Conservation (phyloP, 2,329 filamentous ascomycete species). For the Pseudomassariella vexata region DNA sequence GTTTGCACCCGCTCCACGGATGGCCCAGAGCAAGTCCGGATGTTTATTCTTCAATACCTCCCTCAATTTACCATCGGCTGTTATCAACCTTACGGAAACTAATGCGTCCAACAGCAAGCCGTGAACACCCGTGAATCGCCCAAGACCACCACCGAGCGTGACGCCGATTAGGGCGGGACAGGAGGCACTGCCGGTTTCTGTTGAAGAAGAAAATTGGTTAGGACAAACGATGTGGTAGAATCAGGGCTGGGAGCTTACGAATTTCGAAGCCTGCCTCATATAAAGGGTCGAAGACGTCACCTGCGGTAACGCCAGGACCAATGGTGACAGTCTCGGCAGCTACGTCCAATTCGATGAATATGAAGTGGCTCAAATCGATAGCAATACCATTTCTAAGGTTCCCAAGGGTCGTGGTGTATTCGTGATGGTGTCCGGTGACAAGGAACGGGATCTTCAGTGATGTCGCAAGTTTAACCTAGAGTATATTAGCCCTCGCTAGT, state of each 20-base stretch:
- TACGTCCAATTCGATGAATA: slow-evolving; percentile 15
- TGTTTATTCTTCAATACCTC: slow-evolving; percentile 9
- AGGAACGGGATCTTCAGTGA: slow-evolving; percentile 26
- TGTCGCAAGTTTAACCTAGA: slow-evolving; percentile 11
- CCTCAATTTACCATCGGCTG: slow-evolving; percentile 14
- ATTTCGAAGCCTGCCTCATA: slow-evolving; percentile 12
- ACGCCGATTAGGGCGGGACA: slow-evolving; percentile 14
- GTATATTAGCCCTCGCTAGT: too few species aligned
- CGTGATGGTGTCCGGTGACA: slow-evolving; percentile 26
- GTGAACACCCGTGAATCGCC: slow-evolving; percentile 12
- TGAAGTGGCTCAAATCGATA: slow-evolving; percentile 24
- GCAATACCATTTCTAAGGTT: slow-evolving; percentile 20
- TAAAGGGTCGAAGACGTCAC: slow-evolving; percentile 7
- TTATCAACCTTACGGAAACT: slow-evolving; percentile 18
- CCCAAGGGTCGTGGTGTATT: slow-evolving; percentile 20
- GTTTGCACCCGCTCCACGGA: slow-evolving; percentile 19
- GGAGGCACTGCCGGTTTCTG: slow-evolving; percentile 10
- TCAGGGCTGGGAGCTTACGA: slow-evolving; percentile 9
- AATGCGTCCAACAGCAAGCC: slow-evolving; percentile 21
- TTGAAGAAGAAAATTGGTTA: not conserved
- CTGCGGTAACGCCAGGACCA: slow-evolving; percentile 4
- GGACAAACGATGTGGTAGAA: not conserved
- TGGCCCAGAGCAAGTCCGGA: slow-evolving; percentile 18
- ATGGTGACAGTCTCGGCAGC: slow-evolving; percentile 13
- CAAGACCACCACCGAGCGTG: slow-evolving; percentile 16